Conservation (phyloP, 805 yeast genomes). For the Lipomyces sp. region DNA sequence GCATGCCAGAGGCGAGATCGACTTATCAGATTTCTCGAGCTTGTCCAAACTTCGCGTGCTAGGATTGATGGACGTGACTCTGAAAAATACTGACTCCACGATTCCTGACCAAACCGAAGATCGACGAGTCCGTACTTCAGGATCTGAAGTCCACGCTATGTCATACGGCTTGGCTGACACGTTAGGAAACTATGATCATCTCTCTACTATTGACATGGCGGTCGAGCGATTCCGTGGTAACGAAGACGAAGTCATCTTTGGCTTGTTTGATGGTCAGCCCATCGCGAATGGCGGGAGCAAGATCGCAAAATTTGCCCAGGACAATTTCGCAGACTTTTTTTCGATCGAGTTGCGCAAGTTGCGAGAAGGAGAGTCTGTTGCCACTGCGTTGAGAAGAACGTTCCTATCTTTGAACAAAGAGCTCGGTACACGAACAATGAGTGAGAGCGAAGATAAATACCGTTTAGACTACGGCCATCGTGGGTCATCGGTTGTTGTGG, state of each 20-base stretch:
- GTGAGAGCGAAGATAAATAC: constrained; percentile 30
- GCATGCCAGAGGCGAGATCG: constrained; percentile 49
- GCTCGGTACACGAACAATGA: constrained; percentile 56
- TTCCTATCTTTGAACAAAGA: constrained; percentile 82
- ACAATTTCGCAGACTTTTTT: constrained; percentile 67
- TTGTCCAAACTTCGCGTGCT: constrained; percentile 71
- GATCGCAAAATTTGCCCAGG: constrained; percentile 73
- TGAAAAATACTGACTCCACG: constrained; percentile 69
- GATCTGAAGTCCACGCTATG: constrained; percentile 73
- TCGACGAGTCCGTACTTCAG: constrained; percentile 87
- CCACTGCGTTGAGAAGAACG: constrained; percentile 80
- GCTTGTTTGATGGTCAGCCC: constrained; percentile 83
- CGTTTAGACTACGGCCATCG: constrained; percentile 35
- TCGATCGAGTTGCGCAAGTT: constrained; percentile 64
- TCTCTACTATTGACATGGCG: constrained; percentile 82
- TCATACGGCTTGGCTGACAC: constrained; percentile 92
- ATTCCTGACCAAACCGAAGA: constrained; percentile 87
- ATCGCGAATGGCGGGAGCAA: constrained; percentile 49
- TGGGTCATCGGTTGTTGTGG: constrained; percentile 48
- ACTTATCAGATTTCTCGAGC: constrained; percentile 68
- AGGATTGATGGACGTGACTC: constrained; percentile 93
- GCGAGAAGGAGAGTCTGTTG: constrained; percentile 56
- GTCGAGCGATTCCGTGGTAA: constrained; percentile 86
- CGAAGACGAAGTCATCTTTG: constrained; percentile 77
- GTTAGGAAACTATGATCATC: constrained; percentile 65